Conservation (phyloP, 345 rosid genomes). For the Abelmoschus esculentus region DNA sequence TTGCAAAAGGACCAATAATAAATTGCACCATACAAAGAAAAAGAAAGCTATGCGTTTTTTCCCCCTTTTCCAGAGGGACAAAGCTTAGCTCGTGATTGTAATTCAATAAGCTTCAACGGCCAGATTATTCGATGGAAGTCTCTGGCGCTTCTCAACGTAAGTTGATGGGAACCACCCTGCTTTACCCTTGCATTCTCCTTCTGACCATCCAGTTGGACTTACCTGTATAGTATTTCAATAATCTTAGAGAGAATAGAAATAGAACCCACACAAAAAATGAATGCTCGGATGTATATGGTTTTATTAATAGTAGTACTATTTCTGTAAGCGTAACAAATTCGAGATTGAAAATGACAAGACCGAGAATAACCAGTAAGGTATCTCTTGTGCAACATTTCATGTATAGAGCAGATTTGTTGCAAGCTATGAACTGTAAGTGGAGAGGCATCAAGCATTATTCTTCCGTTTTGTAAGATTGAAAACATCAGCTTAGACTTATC, state of each 20-base stretch:
- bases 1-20: neutral
- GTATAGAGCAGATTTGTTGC: neutral
- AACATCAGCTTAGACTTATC: too few species aligned
- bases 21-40: neutral
- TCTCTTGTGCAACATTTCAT: neutral
- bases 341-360: neutral
- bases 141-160: constrained; percentile 69
- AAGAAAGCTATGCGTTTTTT: neutral
- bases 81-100: neutral
- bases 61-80: neutral
- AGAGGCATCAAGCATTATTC: neutral
- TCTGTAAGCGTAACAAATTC: neutral
- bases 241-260: neutral
- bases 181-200: constrained; percentile 75
- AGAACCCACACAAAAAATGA: neutral
- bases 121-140: constrained; percentile 49
- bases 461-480: too few species aligned
- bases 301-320: neutral
- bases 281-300: neutral
- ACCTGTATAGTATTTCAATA: constrained; percentile 15
- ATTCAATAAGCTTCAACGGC: constrained; percentile 37
- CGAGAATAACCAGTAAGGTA: neutral
- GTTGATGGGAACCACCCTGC: constrained; percentile 92
- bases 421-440: neutral
- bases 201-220: constrained; percentile 82